Base-by-base conservation (phyloP, 345 rosid genomes). In the Citrus sinensis region DNA sequence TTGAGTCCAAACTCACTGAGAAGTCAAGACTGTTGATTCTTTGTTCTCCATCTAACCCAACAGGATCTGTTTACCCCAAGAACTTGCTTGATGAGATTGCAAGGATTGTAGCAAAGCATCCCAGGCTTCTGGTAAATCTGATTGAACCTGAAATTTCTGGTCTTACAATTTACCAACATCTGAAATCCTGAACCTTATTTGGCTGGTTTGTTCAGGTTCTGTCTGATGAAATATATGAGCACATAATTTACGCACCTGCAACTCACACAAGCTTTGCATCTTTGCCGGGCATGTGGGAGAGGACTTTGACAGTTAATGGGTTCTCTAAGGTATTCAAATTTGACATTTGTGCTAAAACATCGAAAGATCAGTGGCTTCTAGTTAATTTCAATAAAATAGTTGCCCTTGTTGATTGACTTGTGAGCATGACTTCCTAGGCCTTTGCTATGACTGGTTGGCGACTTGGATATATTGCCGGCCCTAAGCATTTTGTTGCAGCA, bases 361-460 rank as follows among this genome's bases (percentile, higher is more conserved):
- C 59, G 27, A 11, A 75, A 34, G 61, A 25, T 10, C 32, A 24
- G 10, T 60, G 70, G 20, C 24, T 30, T 72, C 74, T 24, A 32
- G 25, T 55, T 25, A 58, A 49, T 66, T 66, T 65, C 51, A 79
- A 39, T 34, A 3, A 46, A 27, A 11, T 61, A 56, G 14, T 55
- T n/a, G n/a, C n/a, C 0, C 7, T 70, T 56, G 30, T 9, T 61
- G 72, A 42, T 83, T 80, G 54, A 83, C 64, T 42, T 56, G 5
- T 76, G 37, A 42, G 9, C 59, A 61, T 71, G 39, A 78, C 20
- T 59, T 84, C 87, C n/a, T 81, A 94, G 99, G 94, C 99, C 75
- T 97, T 92, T 80, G 99, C 99, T 59, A 97, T 97, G 98, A 97
- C 99, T 84, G 98, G 99, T 32, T 97, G 99, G 99, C 89, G 99